Percentiles rank a stretch among this genome's conserved stretches.
Conservation (phyloP, 2,329 filamentous ascomycete species). For the Penicillium sp. region DNA sequence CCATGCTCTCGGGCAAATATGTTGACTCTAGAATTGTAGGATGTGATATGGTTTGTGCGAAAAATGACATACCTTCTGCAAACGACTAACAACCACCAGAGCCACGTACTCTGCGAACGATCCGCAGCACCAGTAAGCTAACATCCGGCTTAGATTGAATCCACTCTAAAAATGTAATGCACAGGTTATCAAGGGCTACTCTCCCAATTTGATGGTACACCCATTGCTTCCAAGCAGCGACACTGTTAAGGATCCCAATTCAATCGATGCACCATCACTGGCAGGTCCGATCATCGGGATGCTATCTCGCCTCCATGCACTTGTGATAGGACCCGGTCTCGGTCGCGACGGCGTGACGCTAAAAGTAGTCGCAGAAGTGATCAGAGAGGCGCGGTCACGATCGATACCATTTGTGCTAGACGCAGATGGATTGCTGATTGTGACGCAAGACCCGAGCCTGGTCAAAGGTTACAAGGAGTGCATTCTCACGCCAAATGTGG, state of each 20-base stretch:
- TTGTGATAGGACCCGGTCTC: constrained; percentile 89
- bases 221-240: constrained; percentile 83
- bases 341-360: constrained; percentile 90
- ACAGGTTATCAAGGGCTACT: constrained; percentile 94
- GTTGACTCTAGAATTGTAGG: constrained; percentile 26
- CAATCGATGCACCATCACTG: constrained; percentile 58
- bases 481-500: constrained; percentile 91
- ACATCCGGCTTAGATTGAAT: not conserved
- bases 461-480: constrained; percentile 79
- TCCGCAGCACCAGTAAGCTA: constrained; percentile 63
- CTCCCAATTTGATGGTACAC: constrained; percentile 97
- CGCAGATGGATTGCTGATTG: constrained; percentile 80
- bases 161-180: not conserved
- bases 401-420: constrained; percentile 82
- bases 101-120: constrained; percentile 94
- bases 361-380: constrained; percentile 74
- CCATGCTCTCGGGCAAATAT: not conserved
- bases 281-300: constrained; percentile 71
- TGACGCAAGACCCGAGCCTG: constrained; percentile 72
- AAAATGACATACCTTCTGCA: not conserved
- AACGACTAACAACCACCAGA: constrained; percentile 33
- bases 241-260: constrained; percentile 49
- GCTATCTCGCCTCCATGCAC: constrained; percentile 82
- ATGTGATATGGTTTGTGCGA: constrained; percentile 72
- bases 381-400: constrained; percentile 71